Conservation (phyloP, 192 early-diverging fungal species). For the Haplosporangium gracile region DNA sequence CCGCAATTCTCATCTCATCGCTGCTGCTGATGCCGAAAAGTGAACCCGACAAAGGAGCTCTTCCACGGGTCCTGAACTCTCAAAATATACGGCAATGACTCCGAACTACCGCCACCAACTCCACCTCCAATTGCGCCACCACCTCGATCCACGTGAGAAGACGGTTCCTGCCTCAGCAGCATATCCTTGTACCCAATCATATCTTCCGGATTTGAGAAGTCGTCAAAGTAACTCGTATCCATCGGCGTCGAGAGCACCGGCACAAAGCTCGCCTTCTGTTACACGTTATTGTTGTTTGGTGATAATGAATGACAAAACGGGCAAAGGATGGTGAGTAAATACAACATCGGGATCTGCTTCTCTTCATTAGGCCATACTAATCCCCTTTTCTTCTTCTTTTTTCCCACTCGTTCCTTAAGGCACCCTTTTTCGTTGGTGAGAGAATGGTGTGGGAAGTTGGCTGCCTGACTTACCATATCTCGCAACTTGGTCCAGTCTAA, state of each 20-base stretch:
- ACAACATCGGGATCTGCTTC: background rate
- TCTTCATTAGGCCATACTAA: background rate
- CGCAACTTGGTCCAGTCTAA: conserved; percentile 58
- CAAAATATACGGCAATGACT: conserved; percentile 66
- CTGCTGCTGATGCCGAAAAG: conserved; percentile 63
- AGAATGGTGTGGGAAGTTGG: background rate
- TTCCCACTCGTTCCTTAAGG: background rate
- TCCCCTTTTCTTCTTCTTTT: background rate
- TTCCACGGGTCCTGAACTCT: conserved; percentile 73
- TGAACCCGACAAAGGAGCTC: conserved; percentile 90
- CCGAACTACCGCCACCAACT: conserved; percentile 36
- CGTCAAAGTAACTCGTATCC: conserved; percentile 90
- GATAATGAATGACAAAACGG: too few species aligned
- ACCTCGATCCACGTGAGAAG: conserved; percentile 43
- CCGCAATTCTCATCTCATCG: background rate
- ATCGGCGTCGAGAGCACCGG: conserved; percentile 78
- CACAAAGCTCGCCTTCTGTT: conserved; percentile 66
- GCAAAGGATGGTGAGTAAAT: background rate
- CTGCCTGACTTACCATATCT: conserved; percentile 62
- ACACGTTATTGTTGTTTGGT: too few species aligned
- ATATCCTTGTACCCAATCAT: conserved; percentile 73
- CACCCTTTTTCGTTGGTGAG: conserved; percentile 28
- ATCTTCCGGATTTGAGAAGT: conserved; percentile 74
- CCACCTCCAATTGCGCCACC: conserved; percentile 56
- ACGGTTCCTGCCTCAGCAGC: conserved; percentile 5